Evolutionary conservation across 1,284 basidiomycete genomes (phyloP), one percentile per base, ranked within the genome.

Genomic region (Mycena sp.): DNA sequence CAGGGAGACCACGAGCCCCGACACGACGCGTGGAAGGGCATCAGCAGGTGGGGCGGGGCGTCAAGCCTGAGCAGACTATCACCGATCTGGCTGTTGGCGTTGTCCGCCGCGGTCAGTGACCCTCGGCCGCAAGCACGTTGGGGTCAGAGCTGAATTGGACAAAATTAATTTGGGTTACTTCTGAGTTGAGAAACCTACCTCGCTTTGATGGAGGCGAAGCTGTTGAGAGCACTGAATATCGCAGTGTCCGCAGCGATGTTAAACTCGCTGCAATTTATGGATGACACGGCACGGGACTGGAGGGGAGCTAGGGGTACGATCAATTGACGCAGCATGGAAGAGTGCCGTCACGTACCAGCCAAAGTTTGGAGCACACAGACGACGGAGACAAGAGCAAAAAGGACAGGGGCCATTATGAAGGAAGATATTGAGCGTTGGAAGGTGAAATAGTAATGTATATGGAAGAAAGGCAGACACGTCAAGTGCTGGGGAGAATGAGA

Each of bases 401-500:
- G 43, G 43, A 44, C 43, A 16, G 10, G 43, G 43, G 43, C 43
- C 43, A 44, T 44, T 44, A 44, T 44, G 43, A 44, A 25, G 43
- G 21, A 44, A 25, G 23, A 25, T 7, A 25, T 11, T 44, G 43
- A 16, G 43, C 17, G 43, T 44, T 7, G 7, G 43, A 44, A 44
- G 9, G 43, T 19, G 40, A 19, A 43, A 43, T 25, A 44, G 26
- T 9, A 44, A 44, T 25, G 43, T 7, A 25, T 44, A 44, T n/a
- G 43, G 26, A 43, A 44, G 43, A 25, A 44, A 44, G 43, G 43
- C 43, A 44, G 43, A 44, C 43, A 44, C 43, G 43, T 44, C 43
- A 44, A 44, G 43, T 44, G 43, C 43, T 44, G 43, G 43, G 17
- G 43, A 12, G 43, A 44, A 44, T 44, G 43, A 44, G 43, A 44